A percentile compares a stretch with the other conserved stretches of the same genome.
Conservation (phyloP, 345 rosid genomes). For the Heritiera littoralis region DNA sequence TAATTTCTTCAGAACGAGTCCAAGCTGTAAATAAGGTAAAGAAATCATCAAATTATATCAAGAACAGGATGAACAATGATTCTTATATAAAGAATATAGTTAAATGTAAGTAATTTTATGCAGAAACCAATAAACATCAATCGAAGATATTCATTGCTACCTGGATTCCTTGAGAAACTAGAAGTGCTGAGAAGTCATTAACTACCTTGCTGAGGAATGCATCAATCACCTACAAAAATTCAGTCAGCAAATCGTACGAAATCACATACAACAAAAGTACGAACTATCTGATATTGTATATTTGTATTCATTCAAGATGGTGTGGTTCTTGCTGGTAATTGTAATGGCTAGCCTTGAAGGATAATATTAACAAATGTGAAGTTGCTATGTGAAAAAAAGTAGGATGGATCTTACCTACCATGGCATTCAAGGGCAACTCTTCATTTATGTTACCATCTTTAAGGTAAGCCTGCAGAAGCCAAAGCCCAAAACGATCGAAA, state of each 20-base stretch:
- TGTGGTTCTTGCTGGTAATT: background rate
- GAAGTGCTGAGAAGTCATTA: constrained; percentile 78
- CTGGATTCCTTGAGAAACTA: constrained; percentile 92
- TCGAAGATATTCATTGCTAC: constrained; percentile 33
- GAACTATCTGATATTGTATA: background rate
- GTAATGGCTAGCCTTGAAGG: background rate
- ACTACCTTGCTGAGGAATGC: constrained; percentile 78
- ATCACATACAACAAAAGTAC: constrained; percentile 16
- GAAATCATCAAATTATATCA: background rate
- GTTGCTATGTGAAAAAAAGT: background rate
- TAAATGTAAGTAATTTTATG: background rate
- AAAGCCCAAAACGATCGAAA: constrained; percentile 78
- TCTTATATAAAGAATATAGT: background rate
- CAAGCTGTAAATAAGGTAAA: constrained; percentile 30
- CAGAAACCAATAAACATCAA: too few species aligned
- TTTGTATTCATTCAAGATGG: background rate
- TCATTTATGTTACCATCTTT: constrained; percentile 58
- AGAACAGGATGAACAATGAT: background rate
- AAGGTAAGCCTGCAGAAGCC: constrained; percentile 77
- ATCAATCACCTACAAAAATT: constrained; percentile 65
- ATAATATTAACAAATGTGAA: background rate
- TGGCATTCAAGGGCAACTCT: constrained; percentile 79
- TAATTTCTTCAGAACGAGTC: constrained; percentile 65
- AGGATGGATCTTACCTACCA: constrained; percentile 69
- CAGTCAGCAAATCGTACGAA: constrained; percentile 3